phyloP scores from a whole-genome alignment of 345 rosid genomes.

The Aurinia saxatilis region DNA sequence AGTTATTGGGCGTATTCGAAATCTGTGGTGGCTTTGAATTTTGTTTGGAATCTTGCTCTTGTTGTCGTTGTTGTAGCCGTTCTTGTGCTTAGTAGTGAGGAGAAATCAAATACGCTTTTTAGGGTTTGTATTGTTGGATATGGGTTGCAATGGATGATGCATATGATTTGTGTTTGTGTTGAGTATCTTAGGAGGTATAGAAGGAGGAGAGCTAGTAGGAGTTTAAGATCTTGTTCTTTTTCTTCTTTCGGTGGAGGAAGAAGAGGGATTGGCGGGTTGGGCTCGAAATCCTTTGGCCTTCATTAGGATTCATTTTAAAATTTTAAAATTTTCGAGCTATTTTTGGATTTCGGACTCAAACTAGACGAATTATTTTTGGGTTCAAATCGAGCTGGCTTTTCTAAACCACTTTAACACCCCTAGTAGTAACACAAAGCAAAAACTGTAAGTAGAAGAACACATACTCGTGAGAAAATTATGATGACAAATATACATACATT shows the following conservation, averaged over 20 bases:
- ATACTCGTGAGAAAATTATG: no score
- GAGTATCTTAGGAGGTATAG: constrained; percentile 66
- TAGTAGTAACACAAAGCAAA: no score
- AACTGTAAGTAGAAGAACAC: no score
- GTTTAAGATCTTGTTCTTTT: constrained; percentile 20
- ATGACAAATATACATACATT: no score
- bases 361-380: no score
- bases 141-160: constrained; percentile 74
- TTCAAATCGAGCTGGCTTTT: no score
- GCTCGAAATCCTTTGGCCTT: no score
- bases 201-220: constrained; percentile 24
- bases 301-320: no score
- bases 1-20: constrained; percentile 98
- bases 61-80: constrained; percentile 62
- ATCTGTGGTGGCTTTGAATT: constrained; percentile 80
- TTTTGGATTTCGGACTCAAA: no score
- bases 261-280: constrained; percentile 38
- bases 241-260: constrained; percentile 28
- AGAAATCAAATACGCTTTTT: constrained; percentile 61
- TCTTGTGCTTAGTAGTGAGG: constrained; percentile 48
- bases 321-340: no score
- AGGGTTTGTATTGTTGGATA: constrained; percentile 83
- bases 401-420: no score
- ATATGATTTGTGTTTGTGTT: constrained; percentile 68
- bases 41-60: constrained; percentile 80